These are phyloP conservation scores for Colletotrichum phormii DNA, from an alignment of 2,329 filamentous ascomycete genomes.

Conservation along the genomic window DNA sequence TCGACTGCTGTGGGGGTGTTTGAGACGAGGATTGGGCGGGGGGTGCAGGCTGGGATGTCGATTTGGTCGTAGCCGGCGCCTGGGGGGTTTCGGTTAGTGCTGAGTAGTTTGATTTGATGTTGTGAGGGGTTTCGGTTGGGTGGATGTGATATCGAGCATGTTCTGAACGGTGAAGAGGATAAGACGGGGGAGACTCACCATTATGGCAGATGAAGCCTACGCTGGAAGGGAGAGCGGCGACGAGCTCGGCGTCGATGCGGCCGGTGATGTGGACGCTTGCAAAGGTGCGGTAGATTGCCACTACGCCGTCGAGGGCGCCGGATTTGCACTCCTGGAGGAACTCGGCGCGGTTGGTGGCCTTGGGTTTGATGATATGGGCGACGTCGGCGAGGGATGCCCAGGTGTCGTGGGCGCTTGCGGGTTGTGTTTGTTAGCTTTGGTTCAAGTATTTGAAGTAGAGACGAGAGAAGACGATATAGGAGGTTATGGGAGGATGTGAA, in stretches of 20 bases:
- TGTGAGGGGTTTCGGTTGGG: no score
- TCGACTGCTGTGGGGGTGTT: constrained; percentile 87
- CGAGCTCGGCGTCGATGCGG: constrained; percentile 76
- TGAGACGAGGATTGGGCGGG: constrained; percentile 72
- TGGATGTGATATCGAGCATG: not conserved
- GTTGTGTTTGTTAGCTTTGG: not conserved
- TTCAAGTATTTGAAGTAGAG: not conserved
- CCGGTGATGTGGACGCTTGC: constrained; percentile 74
- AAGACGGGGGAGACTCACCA: constrained; percentile 52
- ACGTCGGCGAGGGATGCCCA: constrained; percentile 72
- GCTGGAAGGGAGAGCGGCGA: constrained; percentile 65
- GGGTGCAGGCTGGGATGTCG: constrained; percentile 78
- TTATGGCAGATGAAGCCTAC: constrained; percentile 72
- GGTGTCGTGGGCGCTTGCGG: constrained; percentile 70
- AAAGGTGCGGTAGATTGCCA: constrained; percentile 79
- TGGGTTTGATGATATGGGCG: constrained; percentile 74
- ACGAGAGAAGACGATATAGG: not conserved
- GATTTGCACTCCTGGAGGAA: constrained; percentile 77
- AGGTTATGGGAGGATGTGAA: not conserved
- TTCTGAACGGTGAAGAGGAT: not conserved
- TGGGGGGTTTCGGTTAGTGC: no score
- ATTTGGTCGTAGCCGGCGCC: constrained; percentile 90
- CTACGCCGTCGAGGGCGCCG: constrained; percentile 74
- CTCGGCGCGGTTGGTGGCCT: constrained; percentile 69
- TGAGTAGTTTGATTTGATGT: no score